phyloP scores from a whole-genome alignment of 305 asterid genomes.

The Rubia peregrina region DNA sequence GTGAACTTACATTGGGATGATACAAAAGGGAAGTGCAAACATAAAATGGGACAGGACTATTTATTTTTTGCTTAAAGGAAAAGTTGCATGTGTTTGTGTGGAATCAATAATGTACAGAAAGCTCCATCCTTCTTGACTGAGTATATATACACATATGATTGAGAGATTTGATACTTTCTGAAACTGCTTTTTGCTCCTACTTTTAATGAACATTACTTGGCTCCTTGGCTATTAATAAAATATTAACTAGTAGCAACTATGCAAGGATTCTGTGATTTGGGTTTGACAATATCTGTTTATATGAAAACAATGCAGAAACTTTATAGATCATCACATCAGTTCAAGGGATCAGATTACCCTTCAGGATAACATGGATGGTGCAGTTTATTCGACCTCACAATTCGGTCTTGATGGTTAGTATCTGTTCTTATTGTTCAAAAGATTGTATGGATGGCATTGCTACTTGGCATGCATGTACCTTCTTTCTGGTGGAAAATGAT shows the following conservation, averaged over 20 bases:
- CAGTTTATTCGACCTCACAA: conserved; percentile 73
- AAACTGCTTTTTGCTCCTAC: background rate
- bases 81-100: background rate
- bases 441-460: background rate
- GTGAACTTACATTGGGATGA: background rate
- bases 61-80: background rate
- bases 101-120: background rate
- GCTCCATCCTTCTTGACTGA: background rate
- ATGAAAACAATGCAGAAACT: conserved; percentile 62
- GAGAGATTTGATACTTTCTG: background rate
- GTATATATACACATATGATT: background rate
- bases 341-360: conserved; percentile 98
- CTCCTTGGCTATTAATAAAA: background rate
- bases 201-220: background rate
- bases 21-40: background rate
- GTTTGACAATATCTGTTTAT: conserved; percentile 9
- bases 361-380: conserved; percentile 91
- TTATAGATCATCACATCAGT: conserved; percentile 91
- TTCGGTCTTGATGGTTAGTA: conserved; percentile 94
- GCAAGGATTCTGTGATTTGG: background rate
- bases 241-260: background rate
- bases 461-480: background rate
- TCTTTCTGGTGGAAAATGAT: background rate
- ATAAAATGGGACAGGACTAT: background rate
- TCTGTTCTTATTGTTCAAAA: conserved; percentile 11